Conservation (phyloP, 345 rosid species). For the Moricandia moricandioides region DNA sequence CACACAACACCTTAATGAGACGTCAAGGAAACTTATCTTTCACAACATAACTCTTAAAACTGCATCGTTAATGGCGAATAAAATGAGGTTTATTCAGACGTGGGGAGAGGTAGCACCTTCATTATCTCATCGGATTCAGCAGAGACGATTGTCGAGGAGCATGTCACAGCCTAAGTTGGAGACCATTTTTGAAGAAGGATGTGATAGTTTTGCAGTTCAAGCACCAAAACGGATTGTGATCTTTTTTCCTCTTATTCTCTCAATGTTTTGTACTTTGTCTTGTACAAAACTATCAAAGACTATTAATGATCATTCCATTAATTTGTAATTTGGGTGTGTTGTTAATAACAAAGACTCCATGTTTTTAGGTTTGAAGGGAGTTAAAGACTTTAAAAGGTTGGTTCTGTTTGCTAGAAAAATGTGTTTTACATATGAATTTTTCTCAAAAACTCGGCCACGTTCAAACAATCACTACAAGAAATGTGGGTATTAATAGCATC, state of each 20-base stretch:
- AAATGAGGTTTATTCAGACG: constrained; percentile 36
- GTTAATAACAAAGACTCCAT: constrained; percentile 20
- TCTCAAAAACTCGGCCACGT: neutral
- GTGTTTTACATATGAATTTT: neutral
- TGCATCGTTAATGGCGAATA: neutral
- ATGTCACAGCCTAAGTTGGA: constrained; percentile 37
- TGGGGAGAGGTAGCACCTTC: constrained; percentile 46
- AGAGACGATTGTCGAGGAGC: constrained; percentile 21
- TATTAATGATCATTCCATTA: neutral
- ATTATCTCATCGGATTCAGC: constrained; percentile 27
- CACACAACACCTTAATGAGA: too few species aligned
- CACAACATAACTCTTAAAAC: neutral
- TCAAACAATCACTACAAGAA: too few species aligned
- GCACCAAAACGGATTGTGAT: constrained; percentile 34
- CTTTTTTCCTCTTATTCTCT: constrained; percentile 39
- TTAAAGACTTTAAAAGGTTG: neutral
- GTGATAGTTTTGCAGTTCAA: constrained; percentile 20
- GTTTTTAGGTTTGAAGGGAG: neutral
- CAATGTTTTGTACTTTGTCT: constrained; percentile 36
- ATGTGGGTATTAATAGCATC: too few species aligned
- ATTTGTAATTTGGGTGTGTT: constrained; percentile 8
- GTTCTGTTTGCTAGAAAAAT: neutral
- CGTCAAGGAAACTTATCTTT: too few species aligned
- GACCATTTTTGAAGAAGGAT: constrained; percentile 47
- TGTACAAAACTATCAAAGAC: constrained; percentile 26